These are phyloP conservation scores for Rhodotorula paludigena DNA, from an alignment of 768 basidiomycete genomes.

Conservation along the genomic window DNA sequence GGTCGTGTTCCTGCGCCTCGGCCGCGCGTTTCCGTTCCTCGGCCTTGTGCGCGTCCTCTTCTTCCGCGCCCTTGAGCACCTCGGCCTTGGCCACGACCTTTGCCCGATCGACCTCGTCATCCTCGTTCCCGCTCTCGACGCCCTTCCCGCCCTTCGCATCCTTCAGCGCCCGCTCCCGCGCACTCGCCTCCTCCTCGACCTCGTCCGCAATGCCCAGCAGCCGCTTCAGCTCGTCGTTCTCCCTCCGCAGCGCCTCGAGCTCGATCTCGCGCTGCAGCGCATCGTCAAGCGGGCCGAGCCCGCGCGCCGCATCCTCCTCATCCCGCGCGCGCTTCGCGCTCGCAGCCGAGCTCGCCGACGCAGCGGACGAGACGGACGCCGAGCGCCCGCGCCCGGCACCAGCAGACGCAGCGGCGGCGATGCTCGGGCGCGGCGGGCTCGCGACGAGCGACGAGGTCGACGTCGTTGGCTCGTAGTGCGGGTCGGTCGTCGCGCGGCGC, in stretches of 20 bases:
- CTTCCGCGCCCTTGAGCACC: too few relatives aligned
- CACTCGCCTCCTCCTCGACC: neutral
- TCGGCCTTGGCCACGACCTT: neutral
- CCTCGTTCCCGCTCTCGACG: neutral
- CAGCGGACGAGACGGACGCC: too few relatives aligned
- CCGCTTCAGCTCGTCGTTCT: constrained; percentile 73
- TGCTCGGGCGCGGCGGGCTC: constrained; percentile 5
- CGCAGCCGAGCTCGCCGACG: too few relatives aligned
- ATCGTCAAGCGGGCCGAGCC: constrained; percentile 64
- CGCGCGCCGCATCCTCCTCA: constrained; percentile 2
- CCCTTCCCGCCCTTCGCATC: neutral
- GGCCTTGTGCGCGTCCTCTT: too few relatives aligned
- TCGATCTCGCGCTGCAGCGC: constrained; percentile 80
- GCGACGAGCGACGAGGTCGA: constrained; percentile 33
- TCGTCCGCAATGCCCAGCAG: constrained; percentile 59
- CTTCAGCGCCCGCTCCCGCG: neutral
- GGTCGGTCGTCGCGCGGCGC: neutral
- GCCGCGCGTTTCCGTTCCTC: neutral
- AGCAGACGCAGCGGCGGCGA: too few relatives aligned
- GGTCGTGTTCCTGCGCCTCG: neutral
- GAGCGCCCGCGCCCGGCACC: too few relatives aligned
- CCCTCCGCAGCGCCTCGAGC: constrained; percentile 70
- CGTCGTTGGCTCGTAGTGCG: constrained; percentile 33
- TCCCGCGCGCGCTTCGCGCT: neutral
- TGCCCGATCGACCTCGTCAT: neutral